Conservation (phyloP, 2,329 filamentous ascomycete genomes). For the Aureobasidium lini region DNA sequence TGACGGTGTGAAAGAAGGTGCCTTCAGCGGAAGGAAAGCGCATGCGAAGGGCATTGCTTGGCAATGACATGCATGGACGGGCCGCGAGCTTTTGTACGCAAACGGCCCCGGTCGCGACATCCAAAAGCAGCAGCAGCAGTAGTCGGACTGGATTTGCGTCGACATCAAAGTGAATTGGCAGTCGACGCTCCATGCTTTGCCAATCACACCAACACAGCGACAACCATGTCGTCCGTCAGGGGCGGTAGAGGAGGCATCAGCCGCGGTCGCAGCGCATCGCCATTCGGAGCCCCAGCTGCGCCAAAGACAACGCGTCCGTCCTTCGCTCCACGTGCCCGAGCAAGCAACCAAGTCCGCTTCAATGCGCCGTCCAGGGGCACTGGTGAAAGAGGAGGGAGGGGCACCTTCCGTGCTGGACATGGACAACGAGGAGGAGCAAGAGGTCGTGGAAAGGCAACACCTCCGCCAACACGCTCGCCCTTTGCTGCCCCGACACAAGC, state of each 20-base stretch:
- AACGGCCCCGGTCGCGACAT: neutral
- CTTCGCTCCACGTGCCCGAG: constrained; percentile 7
- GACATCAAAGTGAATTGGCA: neutral
- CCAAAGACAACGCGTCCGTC: constrained; percentile 5
- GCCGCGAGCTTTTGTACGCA: no score
- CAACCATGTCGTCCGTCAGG: constrained; percentile 16
- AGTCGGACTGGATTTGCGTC: neutral
- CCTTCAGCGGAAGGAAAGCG: no score
- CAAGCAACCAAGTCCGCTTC: constrained; percentile 11
- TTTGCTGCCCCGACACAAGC: constrained; percentile 2
- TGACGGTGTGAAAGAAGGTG: no score
- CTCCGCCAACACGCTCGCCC: constrained; percentile 5
- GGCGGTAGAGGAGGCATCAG: constrained; percentile 13
- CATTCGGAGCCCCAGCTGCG: constrained; percentile 5
- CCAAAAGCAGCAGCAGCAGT: neutral
- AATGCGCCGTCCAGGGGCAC: neutral
- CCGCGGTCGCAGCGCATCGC: constrained; percentile 10
- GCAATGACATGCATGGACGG: neutral
- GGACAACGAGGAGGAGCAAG: neutral
- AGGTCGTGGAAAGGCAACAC: constrained; percentile 7
- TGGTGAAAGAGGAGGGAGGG: constrained; percentile 5
- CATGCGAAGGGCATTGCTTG: neutral
- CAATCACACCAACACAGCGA: constrained; percentile 8
- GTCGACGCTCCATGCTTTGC: constrained; percentile 7
- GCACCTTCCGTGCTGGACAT: neutral